phyloP scores from a whole-genome alignment of 139 green algal genomes.

The Desmodesmus armatus region DNA sequence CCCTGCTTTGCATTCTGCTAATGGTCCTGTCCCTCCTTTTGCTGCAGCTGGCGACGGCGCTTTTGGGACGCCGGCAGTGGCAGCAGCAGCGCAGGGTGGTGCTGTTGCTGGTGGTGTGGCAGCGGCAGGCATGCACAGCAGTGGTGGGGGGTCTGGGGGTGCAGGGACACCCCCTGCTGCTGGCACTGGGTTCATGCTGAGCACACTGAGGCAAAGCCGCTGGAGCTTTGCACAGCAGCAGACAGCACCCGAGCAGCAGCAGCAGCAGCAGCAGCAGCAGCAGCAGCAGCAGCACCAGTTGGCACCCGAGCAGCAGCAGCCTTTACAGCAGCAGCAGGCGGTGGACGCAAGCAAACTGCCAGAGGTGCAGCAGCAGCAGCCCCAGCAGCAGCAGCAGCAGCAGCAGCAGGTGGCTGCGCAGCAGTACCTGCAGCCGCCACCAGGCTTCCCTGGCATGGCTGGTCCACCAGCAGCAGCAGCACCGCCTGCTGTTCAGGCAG shows the following conservation, averaged over 20 bases:
- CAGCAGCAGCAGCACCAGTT: not conserved
- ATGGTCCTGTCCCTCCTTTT: too few relatives aligned
- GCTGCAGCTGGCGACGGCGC: not conserved
- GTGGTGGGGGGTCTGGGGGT: not conserved
- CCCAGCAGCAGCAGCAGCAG: constrained; percentile 14
- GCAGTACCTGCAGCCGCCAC: constrained; percentile 1
- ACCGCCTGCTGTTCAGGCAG: not conserved
- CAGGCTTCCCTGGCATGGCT: not conserved
- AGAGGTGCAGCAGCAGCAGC: not conserved
- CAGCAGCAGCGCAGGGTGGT: constrained; percentile 1
- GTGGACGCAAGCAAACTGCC: too few relatives aligned
- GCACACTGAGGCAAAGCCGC: constrained; percentile 11
- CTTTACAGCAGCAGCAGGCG: too few relatives aligned
- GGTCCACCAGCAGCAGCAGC: not conserved
- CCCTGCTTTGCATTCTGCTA: too few relatives aligned
- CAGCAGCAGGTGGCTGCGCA: not conserved
- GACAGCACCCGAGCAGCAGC: not conserved
- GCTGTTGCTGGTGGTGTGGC: not conserved
- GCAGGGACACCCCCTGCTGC: not conserved
- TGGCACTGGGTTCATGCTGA: not conserved
- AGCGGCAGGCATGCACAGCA: not conserved
- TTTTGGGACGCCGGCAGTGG: not conserved
- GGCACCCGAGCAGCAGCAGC: not conserved
- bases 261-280: constrained; percentile 2
- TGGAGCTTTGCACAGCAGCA: constrained; percentile 36